Percentiles rank a stretch among this genome's conserved stretches.
Conservation (phyloP, 2,329 filamentous ascomycete genomes). For the Botrytis fragariae region DNA sequence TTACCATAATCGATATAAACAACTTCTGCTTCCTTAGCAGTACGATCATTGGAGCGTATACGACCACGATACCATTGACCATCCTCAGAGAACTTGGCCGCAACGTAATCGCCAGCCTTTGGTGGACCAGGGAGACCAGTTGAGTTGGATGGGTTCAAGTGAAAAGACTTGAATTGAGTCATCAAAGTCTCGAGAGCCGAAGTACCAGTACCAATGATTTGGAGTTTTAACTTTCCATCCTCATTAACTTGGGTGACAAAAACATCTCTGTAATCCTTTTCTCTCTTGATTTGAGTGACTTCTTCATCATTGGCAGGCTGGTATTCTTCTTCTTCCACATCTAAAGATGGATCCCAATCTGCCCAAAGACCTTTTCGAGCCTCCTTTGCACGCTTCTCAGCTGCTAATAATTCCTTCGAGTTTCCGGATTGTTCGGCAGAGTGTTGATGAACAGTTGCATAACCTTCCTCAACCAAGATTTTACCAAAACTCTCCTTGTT, state of each 20-base stretch:
- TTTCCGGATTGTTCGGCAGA: slow-evolving; percentile 95
- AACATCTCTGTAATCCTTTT: slow-evolving; percentile 90
- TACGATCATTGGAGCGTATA: slow-evolving; percentile 87
- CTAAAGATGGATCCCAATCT: slow-evolving; percentile 88
- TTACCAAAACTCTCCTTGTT: slow-evolving; percentile 96
- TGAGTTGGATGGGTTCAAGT: slow-evolving; percentile 78
- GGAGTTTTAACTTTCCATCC: slow-evolving; percentile 81
- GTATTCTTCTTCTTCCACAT: slow-evolving; percentile 60
- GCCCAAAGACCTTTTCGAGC: slow-evolving; percentile 86
- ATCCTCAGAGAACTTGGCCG: slow-evolving; percentile 86
- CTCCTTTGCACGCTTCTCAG: slow-evolving; percentile 87
- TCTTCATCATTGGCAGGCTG: slow-evolving; percentile 53
- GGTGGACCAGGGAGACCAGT: slow-evolving; percentile 70
- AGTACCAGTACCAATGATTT: slow-evolving; percentile 85
- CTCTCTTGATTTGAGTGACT: slow-evolving; percentile 53
- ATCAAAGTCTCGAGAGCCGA: slow-evolving; percentile 82
- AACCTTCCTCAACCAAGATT: slow-evolving; percentile 85
- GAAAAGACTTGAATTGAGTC: slow-evolving; percentile 87
- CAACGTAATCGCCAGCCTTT: slow-evolving; percentile 88
- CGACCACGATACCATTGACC: slow-evolving; percentile 92
- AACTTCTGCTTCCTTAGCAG: slow-evolving; percentile 84
- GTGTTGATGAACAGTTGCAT: slow-evolving; percentile 89
- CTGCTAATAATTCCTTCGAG: slow-evolving; percentile 78
- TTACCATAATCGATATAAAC: slow-evolving; percentile 97
- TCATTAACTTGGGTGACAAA: slow-evolving; percentile 87